A percentile compares a stretch with the other conserved stretches of the same genome.
phyloP scores from a whole-genome alignment of 148 eudicot species.

The Simmondsia chinensis region DNA sequence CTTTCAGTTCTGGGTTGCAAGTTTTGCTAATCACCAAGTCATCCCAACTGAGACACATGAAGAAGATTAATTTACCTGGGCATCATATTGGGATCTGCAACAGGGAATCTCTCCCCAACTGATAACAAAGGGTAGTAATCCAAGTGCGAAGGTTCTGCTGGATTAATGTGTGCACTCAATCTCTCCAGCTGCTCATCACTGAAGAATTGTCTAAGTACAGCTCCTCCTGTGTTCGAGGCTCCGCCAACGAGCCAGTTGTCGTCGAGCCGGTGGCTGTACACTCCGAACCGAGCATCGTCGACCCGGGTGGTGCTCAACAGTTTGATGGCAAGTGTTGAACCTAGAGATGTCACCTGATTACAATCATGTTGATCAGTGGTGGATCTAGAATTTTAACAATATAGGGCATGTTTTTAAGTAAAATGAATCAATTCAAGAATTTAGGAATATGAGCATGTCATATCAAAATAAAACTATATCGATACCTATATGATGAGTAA shows the following conservation, averaged over 20 bases:
- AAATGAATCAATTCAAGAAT: too few species aligned
- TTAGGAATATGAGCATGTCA: too few species aligned
- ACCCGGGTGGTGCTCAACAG: conserved; percentile 76
- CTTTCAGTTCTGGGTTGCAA: too few species aligned
- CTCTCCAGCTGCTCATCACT: conserved; percentile 65
- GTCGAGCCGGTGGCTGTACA: conserved; percentile 89
- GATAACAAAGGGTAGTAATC: conserved; percentile 80
- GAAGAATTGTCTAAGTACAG: conserved; percentile 66
- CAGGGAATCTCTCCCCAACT: conserved; percentile 92
- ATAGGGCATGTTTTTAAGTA: too few species aligned
- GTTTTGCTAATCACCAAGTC: too few species aligned
- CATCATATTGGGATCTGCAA: conserved; percentile 69
- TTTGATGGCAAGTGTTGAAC: conserved; percentile 98
- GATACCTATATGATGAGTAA: too few species aligned
- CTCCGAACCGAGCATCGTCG: conserved; percentile 90
- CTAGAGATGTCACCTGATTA: conserved; percentile 82
- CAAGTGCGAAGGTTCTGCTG: conserved; percentile 48
- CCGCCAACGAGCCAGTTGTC: conserved; percentile 99
- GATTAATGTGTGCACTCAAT: conserved; percentile 67
- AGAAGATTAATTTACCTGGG: conserved; percentile 51
- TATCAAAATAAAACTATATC: too few species aligned
- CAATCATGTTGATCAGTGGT: too few species aligned
- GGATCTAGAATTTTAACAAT: too few species aligned
- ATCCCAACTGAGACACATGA: too few species aligned
- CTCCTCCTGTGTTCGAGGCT: conserved; percentile 98